Conservation (phyloP, 495 filamentous ascomycete species). For the Hypomontagnella monticulosa region DNA sequence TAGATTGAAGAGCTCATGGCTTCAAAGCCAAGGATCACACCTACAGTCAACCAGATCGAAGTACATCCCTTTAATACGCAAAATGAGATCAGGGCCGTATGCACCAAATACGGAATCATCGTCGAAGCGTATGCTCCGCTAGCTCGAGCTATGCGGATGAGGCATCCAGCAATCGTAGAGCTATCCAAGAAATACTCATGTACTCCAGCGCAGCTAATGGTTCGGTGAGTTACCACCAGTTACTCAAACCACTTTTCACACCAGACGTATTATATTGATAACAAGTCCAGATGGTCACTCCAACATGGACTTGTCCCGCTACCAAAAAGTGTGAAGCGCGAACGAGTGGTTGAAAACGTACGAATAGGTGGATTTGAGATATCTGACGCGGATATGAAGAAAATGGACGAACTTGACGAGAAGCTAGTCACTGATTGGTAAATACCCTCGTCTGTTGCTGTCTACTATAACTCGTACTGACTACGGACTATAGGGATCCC, state of each 20-base stretch:
- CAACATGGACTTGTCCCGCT: constrained; percentile 79
- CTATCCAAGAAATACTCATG: constrained; percentile 67
- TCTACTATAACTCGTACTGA: neutral
- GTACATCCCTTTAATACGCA: constrained; percentile 76
- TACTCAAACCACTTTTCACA: too few relatives aligned
- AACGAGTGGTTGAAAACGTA: constrained; percentile 71
- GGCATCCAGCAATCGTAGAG: constrained; percentile 58
- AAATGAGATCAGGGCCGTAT: constrained; percentile 63
- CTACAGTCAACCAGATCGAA: constrained; percentile 75
- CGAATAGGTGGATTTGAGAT: constrained; percentile 74
- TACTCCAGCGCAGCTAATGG: constrained; percentile 68
- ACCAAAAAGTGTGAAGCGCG: constrained; percentile 74
- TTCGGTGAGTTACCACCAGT: constrained; percentile 50
- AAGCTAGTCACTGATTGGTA: constrained; percentile 69
- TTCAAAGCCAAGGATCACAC: constrained; percentile 60
- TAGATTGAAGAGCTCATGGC: constrained; percentile 70
- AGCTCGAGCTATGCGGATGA: constrained; percentile 65
- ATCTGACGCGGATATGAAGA: constrained; percentile 67
- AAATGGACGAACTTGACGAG: constrained; percentile 74
- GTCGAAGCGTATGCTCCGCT: constrained; percentile 74
- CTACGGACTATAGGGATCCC: constrained; percentile 19
- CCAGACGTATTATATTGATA: too few relatives aligned
- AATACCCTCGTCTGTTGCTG: constrained; percentile 5
- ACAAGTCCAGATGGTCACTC: constrained; percentile 62
- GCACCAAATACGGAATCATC: constrained; percentile 63